A percentile compares a stretch with the other conserved stretches of the same genome.
phyloP scores from a whole-genome alignment of 768 basidiomycete species.

The Termitomyces sp. region DNA sequence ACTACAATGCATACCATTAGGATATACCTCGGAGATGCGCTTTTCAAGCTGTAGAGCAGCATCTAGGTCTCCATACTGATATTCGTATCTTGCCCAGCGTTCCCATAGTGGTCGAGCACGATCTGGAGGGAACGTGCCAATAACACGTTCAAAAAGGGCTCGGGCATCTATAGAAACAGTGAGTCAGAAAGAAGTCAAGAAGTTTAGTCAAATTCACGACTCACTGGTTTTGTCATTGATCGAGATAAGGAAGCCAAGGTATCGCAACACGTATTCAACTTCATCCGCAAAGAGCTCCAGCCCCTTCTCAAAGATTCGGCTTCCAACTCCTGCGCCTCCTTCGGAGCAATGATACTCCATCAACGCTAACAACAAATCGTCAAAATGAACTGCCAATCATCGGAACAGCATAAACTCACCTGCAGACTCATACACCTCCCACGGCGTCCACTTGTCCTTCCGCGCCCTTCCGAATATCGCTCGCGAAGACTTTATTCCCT shows the following conservation, averaged over 20 bases:
- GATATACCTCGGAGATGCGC: slow-evolving; percentile 83
- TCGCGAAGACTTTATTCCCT: slow-evolving; percentile 78
- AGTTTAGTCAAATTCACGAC: slow-evolving; percentile 19
- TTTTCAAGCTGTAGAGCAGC: slow-evolving; percentile 86
- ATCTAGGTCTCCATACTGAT: slow-evolving; percentile 89
- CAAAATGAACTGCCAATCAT: background rate
- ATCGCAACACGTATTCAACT: slow-evolving; percentile 79
- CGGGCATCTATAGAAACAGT: slow-evolving; percentile 66
- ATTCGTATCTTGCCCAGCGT: slow-evolving; percentile 93
- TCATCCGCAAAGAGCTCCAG: slow-evolving; percentile 79
- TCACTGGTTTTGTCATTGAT: slow-evolving; percentile 94
- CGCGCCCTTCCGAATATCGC: slow-evolving; percentile 78
- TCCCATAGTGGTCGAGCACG: slow-evolving; percentile 89
- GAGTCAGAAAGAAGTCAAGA: background rate
- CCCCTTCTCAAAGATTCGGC: slow-evolving; percentile 91
- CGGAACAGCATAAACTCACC: slow-evolving; percentile 41
- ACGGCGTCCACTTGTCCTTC: slow-evolving; percentile 67
- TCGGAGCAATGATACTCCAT: slow-evolving; percentile 95
- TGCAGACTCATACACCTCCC: slow-evolving; percentile 93
- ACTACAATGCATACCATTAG: slow-evolving; percentile 52
- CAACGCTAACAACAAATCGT: slow-evolving; percentile 46
- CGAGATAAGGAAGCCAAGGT: slow-evolving; percentile 88
- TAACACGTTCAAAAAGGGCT: slow-evolving; percentile 89
- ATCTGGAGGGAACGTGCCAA: slow-evolving; percentile 69
- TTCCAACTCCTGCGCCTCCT: slow-evolving; percentile 60